These are phyloP conservation scores for Auriscalpium vulgare DNA, from an alignment of 768 basidiomycete species.

Conservation along the genomic window DNA sequence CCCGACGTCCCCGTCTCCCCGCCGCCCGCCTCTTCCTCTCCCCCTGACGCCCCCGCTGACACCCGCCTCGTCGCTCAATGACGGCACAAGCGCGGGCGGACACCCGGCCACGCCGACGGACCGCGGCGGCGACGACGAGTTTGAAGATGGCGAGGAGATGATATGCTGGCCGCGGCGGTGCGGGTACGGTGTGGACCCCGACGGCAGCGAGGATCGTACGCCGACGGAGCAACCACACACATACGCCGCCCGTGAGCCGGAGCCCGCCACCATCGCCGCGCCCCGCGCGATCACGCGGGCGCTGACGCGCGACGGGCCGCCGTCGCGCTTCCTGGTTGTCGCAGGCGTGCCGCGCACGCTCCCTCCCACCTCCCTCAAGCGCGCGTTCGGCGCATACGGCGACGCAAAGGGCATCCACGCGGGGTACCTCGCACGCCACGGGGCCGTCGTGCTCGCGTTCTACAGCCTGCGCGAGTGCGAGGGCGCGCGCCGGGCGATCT, in stretches of 20 bases:
- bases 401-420: conserved; percentile 15
- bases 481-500: conserved; percentile 10
- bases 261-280: not conserved
- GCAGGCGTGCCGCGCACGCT: conserved; percentile 13
- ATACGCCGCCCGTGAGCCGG: not conserved
- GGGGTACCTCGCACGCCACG: conserved; percentile 9
- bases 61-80: conserved; percentile 49
- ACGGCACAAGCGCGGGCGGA: conserved; percentile 26
- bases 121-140: conserved; percentile 14
- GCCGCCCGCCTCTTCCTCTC: conserved; percentile 27
- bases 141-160: conserved; percentile 3
- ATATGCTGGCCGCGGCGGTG: conserved; percentile 1
- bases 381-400: conserved; percentile 7
- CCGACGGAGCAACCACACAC: conserved; percentile 5
- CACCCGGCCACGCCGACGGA: conserved; percentile 21
- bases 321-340: not conserved
- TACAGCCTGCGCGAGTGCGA: conserved; percentile 12
- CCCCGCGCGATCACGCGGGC: not conserved
- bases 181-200: not conserved
- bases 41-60: conserved; percentile 66
- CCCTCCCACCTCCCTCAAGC: conserved; percentile 10
- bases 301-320: not conserved
- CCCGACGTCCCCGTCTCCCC: conserved; percentile 12
- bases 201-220: conserved; percentile 2
- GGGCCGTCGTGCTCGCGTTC: conserved; percentile 15